Percentiles rank a stretch among this genome's conserved stretches.
Conservation (phyloP, 83 land plant species). For the Diphasiastrum complanatum region DNA sequence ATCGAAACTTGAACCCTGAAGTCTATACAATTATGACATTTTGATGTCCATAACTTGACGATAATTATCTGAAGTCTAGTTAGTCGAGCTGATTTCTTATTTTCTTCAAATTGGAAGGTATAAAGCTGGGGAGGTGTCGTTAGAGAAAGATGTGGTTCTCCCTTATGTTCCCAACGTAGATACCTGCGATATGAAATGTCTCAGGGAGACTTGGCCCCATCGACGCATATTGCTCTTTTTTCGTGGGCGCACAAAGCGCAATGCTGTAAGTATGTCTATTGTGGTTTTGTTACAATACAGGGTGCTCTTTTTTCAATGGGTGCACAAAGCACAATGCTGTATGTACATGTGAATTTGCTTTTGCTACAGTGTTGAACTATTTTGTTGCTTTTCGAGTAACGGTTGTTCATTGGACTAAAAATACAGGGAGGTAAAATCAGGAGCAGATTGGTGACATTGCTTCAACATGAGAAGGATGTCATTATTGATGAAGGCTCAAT, state of each 20-base stretch:
- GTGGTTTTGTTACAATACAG: too few relatives aligned
- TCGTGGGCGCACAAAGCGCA: conserved; percentile 12
- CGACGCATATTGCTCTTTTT: conserved; percentile 7
- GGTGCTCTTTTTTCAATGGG: too few relatives aligned
- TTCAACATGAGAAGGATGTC: conserved; percentile 1
- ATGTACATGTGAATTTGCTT: not conserved
- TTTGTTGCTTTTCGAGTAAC: not conserved
- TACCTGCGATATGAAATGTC: not conserved
- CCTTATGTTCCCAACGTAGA: conserved; percentile 13
- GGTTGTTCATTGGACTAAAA: too few relatives aligned
- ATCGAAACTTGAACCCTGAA: too few relatives aligned
- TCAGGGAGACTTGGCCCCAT: not conserved
- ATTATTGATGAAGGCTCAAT: conserved; percentile 15
- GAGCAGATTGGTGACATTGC: conserved; percentile 1
- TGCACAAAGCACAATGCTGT: too few relatives aligned
- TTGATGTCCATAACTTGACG: too few relatives aligned
- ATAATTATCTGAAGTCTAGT: too few relatives aligned
- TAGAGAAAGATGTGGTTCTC: conserved; percentile 8
- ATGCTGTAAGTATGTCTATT: conserved; percentile 6
- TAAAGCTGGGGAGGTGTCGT: conserved; percentile 13
- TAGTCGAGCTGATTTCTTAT: too few relatives aligned
- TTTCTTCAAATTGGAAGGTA: too few relatives aligned
- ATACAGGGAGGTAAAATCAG: conserved; percentile 10
- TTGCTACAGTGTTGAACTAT: not conserved
- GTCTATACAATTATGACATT: too few relatives aligned